These are phyloP conservation scores for Nigrograna mackinnonii DNA, from an alignment of 2,329 filamentous ascomycete species.

Conservation along the genomic window DNA sequence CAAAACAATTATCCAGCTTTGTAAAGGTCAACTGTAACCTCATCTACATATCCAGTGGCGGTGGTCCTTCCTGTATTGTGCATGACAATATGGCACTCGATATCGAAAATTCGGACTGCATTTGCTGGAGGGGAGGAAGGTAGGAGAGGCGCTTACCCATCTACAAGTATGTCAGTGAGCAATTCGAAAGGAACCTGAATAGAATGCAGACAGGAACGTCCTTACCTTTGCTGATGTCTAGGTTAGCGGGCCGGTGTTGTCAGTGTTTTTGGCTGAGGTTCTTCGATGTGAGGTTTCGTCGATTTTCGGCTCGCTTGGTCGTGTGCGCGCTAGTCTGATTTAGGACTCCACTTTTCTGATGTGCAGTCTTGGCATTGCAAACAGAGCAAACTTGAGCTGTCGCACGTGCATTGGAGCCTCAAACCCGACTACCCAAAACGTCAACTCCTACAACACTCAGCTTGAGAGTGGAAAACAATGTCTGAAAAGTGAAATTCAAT, in stretches of 20 bases:
- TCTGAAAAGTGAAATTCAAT: too few relatives aligned
- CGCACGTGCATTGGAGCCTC: too few relatives aligned
- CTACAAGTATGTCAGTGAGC: constrained; percentile 48
- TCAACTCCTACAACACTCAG: too few relatives aligned
- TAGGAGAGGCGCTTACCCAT: constrained; percentile 63
- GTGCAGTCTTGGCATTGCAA: too few relatives aligned
- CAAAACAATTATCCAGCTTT: too few relatives aligned
- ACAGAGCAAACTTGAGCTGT: too few relatives aligned
- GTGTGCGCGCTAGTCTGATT: constrained; percentile 20
- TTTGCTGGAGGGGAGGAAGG: constrained; percentile 33
- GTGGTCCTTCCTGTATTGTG: background rate
- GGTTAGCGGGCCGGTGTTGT: constrained; percentile 42
- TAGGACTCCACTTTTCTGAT: too few relatives aligned
- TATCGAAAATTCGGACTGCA: constrained; percentile 24
- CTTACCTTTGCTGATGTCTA: constrained; percentile 59
- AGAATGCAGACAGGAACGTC: constrained; percentile 4
- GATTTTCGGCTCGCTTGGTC: constrained; percentile 14
- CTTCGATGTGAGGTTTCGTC: constrained; percentile 18
- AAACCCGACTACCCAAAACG: too few relatives aligned
- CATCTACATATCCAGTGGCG: background rate
- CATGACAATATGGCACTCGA: too few relatives aligned
- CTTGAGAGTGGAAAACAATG: too few relatives aligned
- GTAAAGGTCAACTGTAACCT: too few relatives aligned
- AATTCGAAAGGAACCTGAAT: constrained; percentile 13
- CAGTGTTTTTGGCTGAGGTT: constrained; percentile 26